Base-by-base conservation (phyloP, 768 basidiomycete species). In the Termitomyces sp. region DNA sequence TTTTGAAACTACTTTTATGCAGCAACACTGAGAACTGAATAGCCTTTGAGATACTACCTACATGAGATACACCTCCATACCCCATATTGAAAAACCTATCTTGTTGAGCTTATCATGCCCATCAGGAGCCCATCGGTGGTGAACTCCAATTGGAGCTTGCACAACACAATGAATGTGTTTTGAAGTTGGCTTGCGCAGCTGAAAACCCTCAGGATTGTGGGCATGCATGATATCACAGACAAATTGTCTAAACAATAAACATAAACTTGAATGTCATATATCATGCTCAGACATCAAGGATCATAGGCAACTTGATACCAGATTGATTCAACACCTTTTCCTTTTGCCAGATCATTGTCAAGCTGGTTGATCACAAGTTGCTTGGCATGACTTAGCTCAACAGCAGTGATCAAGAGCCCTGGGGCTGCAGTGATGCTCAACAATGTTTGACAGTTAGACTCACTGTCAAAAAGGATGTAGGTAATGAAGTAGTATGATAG, bases 21-120 rank as follows among this genome's bases (percentile, higher is more conserved):
- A 26, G 44, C 24, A 45, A 22, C 20, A 44, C 42, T 22, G 20
- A 44, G 20, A 44, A 44, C 20, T 22, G 20, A 44, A 44, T 22
- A 44, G 12, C 34, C 42, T 18, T n/a, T 45, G 44, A 45, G 24
- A 24, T 45, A 45, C 24, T 45, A 26, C 44, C 13, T 45, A 1
- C 44, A 45, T n/a, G n/a, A n/a, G n/a, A n/a, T n/a, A n/a, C n/a
- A n/a, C n/a, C n/a, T n/a, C n/a, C n/a, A 62, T 31, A 10, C 28
- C 59, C 65, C 68, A 79, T 33, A 77, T 64, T 0, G 73, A 70
- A 60, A 77, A 77, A 0, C 77, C 76, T 39, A 76, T 75, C 12
- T 61, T 59, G 54, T 69, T 62, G 1, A 79, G 66, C 54, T 78
- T 79, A 52, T 78, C 72, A 53, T 78, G 76, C 0, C 76, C 49